phyloP scores from a whole-genome alignment of 2,329 filamentous ascomycete species.

The Rhynchosporium graminicola region DNA sequence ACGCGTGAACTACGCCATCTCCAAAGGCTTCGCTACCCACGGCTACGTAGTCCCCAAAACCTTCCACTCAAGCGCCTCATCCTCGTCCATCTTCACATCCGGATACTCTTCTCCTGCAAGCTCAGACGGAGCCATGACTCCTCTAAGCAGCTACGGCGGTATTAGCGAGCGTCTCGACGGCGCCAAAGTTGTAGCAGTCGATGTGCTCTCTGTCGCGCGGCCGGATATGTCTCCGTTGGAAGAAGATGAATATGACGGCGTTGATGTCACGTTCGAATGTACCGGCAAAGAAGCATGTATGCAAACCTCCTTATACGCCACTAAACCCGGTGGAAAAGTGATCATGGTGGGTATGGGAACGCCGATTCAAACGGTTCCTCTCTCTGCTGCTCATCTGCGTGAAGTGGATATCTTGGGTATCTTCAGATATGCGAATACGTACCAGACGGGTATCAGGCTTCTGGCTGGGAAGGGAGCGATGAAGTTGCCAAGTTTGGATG shows the following conservation, averaged over 20 bases:
- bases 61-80: constrained; percentile 47
- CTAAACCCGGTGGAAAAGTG: constrained; percentile 68
- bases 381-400: constrained; percentile 70
- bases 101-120: constrained; percentile 51
- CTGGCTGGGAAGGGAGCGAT: constrained; percentile 50
- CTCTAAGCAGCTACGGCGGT: constrained; percentile 43
- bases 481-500: constrained; percentile 62
- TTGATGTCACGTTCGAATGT: constrained; percentile 74
- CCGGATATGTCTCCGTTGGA: constrained; percentile 39
- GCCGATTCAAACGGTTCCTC: constrained; percentile 71
- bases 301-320: constrained; percentile 73
- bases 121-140: constrained; percentile 42
- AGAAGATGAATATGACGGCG: constrained; percentile 60
- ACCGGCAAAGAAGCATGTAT: constrained; percentile 75
- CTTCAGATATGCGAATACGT: constrained; percentile 77
- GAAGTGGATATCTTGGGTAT: constrained; percentile 80
- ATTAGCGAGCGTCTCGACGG: constrained; percentile 51
- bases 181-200: constrained; percentile 51
- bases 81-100: constrained; percentile 45
- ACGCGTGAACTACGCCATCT: constrained; percentile 60
- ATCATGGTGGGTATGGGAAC: constrained; percentile 81
- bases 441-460: constrained; percentile 67
- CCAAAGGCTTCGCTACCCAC: constrained; percentile 60
- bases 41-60: constrained; percentile 55
- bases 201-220: constrained; percentile 47